Percentiles rank a stretch among this genome's conserved stretches.
Evolutionary conservation across 1,139 yeast genomes (phyloP).

Genomic region (Taphrina confusa): DNA sequence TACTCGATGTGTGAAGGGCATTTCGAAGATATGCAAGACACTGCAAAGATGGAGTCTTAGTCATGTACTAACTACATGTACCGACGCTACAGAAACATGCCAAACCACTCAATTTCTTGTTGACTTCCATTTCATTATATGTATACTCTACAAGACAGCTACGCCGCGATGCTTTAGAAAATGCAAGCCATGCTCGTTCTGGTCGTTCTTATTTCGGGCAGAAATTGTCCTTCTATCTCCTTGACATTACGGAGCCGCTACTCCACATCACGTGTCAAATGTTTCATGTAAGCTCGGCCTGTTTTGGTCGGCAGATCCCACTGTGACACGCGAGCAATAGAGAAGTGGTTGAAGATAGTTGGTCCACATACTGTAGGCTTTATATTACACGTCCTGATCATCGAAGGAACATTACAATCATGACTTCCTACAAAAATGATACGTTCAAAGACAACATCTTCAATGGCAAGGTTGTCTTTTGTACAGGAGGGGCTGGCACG

Average conservation of each 20-base stretch:
- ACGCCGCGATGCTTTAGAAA: conserved; percentile 7
- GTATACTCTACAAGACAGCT: no score
- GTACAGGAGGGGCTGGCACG: conserved; percentile 59
- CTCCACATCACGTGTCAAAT: conserved; percentile 3
- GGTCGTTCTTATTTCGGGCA: neutral
- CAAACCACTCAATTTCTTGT: no score
- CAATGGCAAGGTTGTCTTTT: conserved; percentile 79
- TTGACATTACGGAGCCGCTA: neutral
- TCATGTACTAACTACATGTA: conserved; percentile 4
- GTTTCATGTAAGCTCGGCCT: no score
- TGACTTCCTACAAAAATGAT: conserved; percentile 20
- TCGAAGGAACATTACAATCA: no score
- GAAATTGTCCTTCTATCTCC: neutral
- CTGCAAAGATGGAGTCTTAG: conserved; percentile 4
- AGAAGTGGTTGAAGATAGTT: no score
- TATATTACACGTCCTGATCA: no score
- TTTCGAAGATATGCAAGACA: conserved; percentile 11
- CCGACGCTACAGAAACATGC: neutral
- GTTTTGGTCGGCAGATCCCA: no score
- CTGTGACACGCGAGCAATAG: no score
- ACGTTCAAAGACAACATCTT: conserved; percentile 64
- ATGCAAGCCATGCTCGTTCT: neutral
- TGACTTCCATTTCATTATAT: no score
- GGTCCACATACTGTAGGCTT: no score
- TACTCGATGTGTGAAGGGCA: no score